phyloP scores from a whole-genome alignment of 306 rosid genomes.

The Sicyos edulis region DNA sequence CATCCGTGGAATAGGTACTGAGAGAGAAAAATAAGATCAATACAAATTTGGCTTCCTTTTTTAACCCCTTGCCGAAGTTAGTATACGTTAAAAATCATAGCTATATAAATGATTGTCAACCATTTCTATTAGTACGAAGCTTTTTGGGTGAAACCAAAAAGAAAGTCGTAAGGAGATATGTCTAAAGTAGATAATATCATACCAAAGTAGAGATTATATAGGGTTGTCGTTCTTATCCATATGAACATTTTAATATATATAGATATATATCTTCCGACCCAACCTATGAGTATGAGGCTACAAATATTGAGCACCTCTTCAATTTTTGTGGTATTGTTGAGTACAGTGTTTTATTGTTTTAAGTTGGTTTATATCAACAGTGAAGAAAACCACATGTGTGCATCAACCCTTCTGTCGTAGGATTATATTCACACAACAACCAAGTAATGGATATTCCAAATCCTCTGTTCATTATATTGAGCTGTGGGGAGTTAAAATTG shows the following conservation, averaged over 20 bases:
- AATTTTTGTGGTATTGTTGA: background rate
- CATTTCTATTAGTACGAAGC: too few species aligned
- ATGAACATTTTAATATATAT: too few species aligned
- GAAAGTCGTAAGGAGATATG: too few species aligned
- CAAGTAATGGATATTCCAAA: conserved; percentile 4
- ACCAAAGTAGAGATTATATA: too few species aligned
- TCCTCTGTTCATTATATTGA: conserved; percentile 12
- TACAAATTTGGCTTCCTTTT: background rate
- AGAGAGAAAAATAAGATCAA: background rate
- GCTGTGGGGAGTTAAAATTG: background rate
- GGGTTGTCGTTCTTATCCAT: too few species aligned
- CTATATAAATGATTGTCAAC: too few species aligned
- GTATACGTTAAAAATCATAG: too few species aligned
- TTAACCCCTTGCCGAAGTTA: background rate
- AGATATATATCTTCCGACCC: background rate
- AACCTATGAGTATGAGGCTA: background rate
- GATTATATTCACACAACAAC: background rate
- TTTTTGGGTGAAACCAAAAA: too few species aligned
- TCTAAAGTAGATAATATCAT: too few species aligned
- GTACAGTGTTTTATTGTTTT: background rate
- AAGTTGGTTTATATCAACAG: background rate
- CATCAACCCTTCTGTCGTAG: background rate
- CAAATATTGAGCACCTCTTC: too few species aligned
- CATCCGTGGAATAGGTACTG: background rate
- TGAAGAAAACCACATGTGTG: background rate